A percentile compares a stretch with the other conserved stretches of the same genome.
Evolutionary conservation across 1,284 basidiomycete genomes (phyloP).

Genomic region (Marasmius sp.): DNA sequence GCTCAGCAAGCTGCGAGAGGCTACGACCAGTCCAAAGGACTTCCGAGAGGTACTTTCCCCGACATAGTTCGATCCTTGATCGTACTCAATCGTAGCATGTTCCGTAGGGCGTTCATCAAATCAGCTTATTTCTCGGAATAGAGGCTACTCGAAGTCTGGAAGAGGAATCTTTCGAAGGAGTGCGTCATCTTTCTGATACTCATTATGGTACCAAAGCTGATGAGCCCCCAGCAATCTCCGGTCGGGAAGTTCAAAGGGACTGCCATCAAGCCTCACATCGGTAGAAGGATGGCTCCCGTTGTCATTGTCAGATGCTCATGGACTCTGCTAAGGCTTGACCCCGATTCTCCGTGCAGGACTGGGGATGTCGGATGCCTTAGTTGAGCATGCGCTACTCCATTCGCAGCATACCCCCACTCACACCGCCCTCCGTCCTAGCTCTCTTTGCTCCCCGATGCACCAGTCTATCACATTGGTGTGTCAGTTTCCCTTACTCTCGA

Average conservation of each 20-base stretch:
- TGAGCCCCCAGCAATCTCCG: constrained; percentile 55
- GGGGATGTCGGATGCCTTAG: constrained; percentile 89
- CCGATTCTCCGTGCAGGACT: constrained; percentile 92
- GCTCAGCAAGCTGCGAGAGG: constrained; percentile 68
- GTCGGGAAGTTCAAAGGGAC: constrained; percentile 67
- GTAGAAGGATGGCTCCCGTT: constrained; percentile 24
- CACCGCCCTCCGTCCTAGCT: constrained; percentile 33
- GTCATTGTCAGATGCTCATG: background rate
- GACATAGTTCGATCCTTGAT: background rate
- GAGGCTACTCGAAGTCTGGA: constrained; percentile 72
- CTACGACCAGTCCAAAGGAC: constrained; percentile 65
- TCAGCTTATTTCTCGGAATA: constrained; percentile 72
- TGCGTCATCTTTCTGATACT: constrained; percentile 31
- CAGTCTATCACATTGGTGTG: constrained; percentile 85
- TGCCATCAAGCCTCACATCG: constrained; percentile 72
- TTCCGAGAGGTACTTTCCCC: constrained; percentile 69
- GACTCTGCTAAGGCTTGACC: constrained; percentile 44
- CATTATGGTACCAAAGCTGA: background rate
- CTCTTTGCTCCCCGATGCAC: constrained; percentile 81
- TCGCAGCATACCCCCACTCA: constrained; percentile 7
- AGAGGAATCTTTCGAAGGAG: constrained; percentile 61
- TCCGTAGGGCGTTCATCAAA: constrained; percentile 63
- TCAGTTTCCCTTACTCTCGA: background rate
- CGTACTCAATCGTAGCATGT: background rate
- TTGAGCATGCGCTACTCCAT: constrained; percentile 15